Evolutionary conservation across 805 yeast genomes (phyloP), one percentile per base, ranked within the genome.

Genomic region (Candida jianshihensis): DNA sequence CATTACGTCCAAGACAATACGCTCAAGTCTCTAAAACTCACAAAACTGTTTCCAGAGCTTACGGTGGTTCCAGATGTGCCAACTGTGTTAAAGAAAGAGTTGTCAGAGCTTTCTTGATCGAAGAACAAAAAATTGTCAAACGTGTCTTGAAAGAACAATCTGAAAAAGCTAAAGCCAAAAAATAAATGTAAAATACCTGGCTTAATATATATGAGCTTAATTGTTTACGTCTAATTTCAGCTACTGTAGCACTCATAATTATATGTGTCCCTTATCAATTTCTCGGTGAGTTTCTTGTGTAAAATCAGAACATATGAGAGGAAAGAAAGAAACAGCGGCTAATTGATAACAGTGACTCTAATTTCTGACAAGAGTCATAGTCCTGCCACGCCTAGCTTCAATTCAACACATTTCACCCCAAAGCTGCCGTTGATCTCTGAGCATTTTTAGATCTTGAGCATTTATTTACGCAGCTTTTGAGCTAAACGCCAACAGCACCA

Each of bases 91-190:
- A 90, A 83, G 96, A 90, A 75, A 87, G 97, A 82, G 81, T 92
- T 61, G 90, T 90, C 69, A 90, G 98, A 78, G 97, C 98, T 65
- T 92, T 92, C 88, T 83, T 92, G 71, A 86, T 92, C 58, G 98
- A 94, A 79, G 99, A 92, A 78, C 97, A 92, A 78, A 94, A 92
- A 87, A 89, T 92, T 56, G 99, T 92, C 68, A 94, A 92, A 89
- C 88, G 94, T 76, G 96, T 92, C 62, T 82, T 92, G 66, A 90
- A 90, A 84, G 96, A 88, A 69, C 86, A 85, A 72, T 82, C 88
- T 64, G 88, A 79, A 60, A 83, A 86, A 75, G 90, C 84, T 64
- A 75, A 79, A 44, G 42, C 52, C 33, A 44, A 47, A 39, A 49
- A 51, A 44, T 50, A 52, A 49, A 41, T 36, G 37, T 38, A 33